These are phyloP conservation scores for Thraustochytrium sp. DNA, from an alignment of 352 stramenopile genomes.

Conservation along the genomic window DNA sequence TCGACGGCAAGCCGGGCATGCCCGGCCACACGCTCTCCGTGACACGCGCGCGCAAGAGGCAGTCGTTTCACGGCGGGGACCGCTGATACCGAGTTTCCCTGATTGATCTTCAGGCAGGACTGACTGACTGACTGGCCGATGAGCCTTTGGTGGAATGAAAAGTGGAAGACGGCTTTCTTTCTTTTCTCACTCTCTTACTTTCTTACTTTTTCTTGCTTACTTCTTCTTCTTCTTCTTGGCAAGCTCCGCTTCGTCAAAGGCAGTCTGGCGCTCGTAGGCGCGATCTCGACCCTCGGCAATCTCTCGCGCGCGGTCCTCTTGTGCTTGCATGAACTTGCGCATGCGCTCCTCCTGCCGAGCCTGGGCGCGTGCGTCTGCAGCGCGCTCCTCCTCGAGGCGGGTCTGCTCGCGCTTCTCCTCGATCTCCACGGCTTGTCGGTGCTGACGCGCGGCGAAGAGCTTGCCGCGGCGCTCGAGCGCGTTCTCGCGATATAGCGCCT, in stretches of 20 bases:
- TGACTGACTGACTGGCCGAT: too few species aligned
- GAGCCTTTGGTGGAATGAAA: too few species aligned
- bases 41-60: conserved; percentile 29
- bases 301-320: not conserved
- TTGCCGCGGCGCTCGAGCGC: not conserved
- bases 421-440: not conserved
- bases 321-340: conserved; percentile 3
- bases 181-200: too few species aligned
- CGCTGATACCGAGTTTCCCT: too few species aligned
- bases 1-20: not conserved
- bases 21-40: not conserved
- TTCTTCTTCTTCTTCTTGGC: conserved; percentile 37
- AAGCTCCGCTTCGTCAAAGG: conserved; percentile 9
- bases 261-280: not conserved
- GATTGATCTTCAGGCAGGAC: too few species aligned
- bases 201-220: conserved; percentile 35
- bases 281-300: not conserved
- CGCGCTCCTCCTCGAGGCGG: not conserved
- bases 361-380: not conserved
- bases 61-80: too few species aligned
- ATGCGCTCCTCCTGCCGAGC: not conserved
- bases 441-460: not conserved
- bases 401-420: not conserved
- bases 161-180: too few species aligned
- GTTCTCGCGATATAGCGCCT: not conserved